Percentiles rank a stretch among this genome's conserved stretches.
Evolutionary conservation across 2,329 filamentous ascomycete species (phyloP).

Genomic region (Botrytis tulipae): DNA sequence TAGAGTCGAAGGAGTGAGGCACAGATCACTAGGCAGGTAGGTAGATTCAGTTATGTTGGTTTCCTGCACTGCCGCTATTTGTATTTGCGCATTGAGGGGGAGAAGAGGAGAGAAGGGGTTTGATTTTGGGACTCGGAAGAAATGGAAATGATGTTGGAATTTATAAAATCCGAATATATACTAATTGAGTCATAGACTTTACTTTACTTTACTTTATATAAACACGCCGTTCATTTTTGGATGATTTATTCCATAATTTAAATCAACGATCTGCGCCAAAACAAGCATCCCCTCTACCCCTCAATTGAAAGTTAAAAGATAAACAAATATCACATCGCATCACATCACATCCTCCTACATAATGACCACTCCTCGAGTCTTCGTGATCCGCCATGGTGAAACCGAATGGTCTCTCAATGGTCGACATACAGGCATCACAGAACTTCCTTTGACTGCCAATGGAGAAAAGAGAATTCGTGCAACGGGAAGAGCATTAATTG

Average conservation of each 20-base stretch:
- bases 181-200: background rate
- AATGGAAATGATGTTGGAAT: background rate
- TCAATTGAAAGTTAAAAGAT: background rate
- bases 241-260: background rate
- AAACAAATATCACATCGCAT: background rate
- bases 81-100: background rate
- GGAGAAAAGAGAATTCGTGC: constrained; percentile 74
- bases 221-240: background rate
- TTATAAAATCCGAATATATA: background rate
- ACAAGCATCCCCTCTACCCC: background rate
- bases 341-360: background rate
- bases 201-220: background rate
- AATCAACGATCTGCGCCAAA: background rate
- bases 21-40: background rate
- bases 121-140: background rate
- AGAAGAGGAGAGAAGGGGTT: background rate
- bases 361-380: constrained; percentile 64
- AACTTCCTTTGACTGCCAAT: constrained; percentile 79
- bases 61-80: background rate
- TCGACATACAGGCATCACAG: constrained; percentile 79
- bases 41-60: background rate
- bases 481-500: constrained; percentile 81
- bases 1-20: background rate
- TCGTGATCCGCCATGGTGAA: constrained; percentile 86
- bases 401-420: constrained; percentile 93